Conservation (phyloP, 2,329 filamentous ascomycete genomes). For the Cryoendolithus antarcticus region DNA sequence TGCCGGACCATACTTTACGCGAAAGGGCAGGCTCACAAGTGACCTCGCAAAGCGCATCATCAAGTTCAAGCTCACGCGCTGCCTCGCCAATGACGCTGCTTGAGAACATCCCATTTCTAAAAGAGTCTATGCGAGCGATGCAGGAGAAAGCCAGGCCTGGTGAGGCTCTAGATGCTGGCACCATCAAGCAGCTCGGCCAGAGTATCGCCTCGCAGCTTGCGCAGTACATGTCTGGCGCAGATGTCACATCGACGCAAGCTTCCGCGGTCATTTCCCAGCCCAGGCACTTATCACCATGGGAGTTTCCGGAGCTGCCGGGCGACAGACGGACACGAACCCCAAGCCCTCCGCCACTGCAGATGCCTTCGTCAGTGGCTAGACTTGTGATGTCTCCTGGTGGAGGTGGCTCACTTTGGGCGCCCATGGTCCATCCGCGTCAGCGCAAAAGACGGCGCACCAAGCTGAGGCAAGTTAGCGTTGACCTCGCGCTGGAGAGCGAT, state of each 20-base stretch:
- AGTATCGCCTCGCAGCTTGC: constrained; percentile 25
- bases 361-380: background rate
- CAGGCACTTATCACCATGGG: constrained; percentile 13
- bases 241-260: too few relatives aligned
- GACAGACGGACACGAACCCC: constrained; percentile 7
- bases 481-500: too few relatives aligned
- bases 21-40: too few relatives aligned
- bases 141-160: background rate
- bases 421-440: constrained; percentile 4
- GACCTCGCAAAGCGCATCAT: too few relatives aligned
- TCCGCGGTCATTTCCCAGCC: background rate
- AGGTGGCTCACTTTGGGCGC: constrained; percentile 12
- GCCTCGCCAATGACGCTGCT: background rate
- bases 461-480: too few relatives aligned
- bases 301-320: constrained; percentile 14
- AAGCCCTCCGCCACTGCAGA: constrained; percentile 5
- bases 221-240: constrained; percentile 14
- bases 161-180: constrained; percentile 10
- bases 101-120: constrained; percentile 8
- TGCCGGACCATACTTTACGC: too few relatives aligned
- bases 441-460: too few relatives aligned
- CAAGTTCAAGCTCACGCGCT: background rate
- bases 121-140: constrained; percentile 7
- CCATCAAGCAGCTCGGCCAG: constrained; percentile 22
- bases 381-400: constrained; percentile 2